Evolutionary conservation across 257 asterid genomes (phyloP).

Genomic region (Penstemon eatonii): DNA sequence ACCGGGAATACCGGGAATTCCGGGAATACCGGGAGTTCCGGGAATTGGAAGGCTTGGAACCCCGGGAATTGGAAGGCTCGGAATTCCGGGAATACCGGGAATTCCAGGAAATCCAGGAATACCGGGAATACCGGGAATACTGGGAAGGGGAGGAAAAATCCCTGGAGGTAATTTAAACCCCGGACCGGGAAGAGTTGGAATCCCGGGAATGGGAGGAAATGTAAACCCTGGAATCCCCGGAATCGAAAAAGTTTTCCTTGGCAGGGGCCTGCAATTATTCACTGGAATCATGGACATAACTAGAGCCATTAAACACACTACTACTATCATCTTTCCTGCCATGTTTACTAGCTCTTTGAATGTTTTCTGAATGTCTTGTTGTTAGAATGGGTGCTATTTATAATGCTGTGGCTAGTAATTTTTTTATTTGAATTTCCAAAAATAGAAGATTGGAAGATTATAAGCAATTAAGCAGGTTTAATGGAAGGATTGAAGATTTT

Average conservation of each 20-base stretch:
- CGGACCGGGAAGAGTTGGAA: neutral
- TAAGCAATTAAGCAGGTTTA: neutral
- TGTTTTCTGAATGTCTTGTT: neutral
- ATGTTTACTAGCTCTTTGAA: neutral
- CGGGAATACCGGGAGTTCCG: too few species aligned
- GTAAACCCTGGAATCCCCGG: too few species aligned
- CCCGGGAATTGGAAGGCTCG: neutral
- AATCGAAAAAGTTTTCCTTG: too few species aligned
- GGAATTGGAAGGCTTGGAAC: neutral
- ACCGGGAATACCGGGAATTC: neutral
- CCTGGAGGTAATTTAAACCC: neutral
- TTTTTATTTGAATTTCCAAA: too few species aligned
- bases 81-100: neutral
- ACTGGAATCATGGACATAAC: neutral
- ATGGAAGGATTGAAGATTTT: neutral
- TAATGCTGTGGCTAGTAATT: neutral
- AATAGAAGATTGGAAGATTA: too few species aligned
- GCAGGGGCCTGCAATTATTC: slow-evolving; percentile 1
- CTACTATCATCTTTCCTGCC: neutral
- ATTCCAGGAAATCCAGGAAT: neutral
- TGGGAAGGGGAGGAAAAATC: neutral
- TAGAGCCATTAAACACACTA: slow-evolving; percentile 19
- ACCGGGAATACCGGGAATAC: neutral
- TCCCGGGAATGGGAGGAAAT: neutral
- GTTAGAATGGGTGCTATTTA: neutral